Conservation (phyloP, 352 stramenopile genomes). For the Thalassiosira pacifica region DNA sequence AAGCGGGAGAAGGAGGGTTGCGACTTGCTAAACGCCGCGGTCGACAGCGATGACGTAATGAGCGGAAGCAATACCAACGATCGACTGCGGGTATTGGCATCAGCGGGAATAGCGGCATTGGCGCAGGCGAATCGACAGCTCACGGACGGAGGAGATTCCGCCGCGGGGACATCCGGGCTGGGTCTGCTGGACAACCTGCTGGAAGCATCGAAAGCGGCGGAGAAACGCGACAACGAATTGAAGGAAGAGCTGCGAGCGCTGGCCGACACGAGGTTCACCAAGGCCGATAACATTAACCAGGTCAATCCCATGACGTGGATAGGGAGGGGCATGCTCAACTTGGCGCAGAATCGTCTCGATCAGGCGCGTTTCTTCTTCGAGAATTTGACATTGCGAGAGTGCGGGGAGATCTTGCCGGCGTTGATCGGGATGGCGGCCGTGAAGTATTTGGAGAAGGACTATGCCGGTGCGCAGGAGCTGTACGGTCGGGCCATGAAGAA, state of each 20-base stretch:
- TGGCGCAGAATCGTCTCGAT: conserved; percentile 65
- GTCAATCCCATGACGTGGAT: conserved; percentile 86
- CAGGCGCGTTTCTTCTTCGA: conserved; percentile 86
- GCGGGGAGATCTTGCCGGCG: conserved; percentile 76
- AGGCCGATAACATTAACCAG: conserved; percentile 78
- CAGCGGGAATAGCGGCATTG: conserved; percentile 79
- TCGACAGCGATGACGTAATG: conserved; percentile 57
- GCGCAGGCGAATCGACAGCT: conserved; percentile 55
- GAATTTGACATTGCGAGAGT: conserved; percentile 79
- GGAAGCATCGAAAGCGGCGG: conserved; percentile 21
- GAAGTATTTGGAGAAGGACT: conserved; percentile 77
- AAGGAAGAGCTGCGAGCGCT: conserved; percentile 68
- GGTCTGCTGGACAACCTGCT: conserved; percentile 5
- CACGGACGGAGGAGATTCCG: conserved; percentile 7
- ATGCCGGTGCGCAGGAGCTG: conserved; percentile 90
- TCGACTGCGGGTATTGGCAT: conserved; percentile 66
- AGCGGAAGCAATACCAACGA: conserved; percentile 60
- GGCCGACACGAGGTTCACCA: conserved; percentile 79
- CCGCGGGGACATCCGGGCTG: neutral
- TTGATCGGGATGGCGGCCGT: conserved; percentile 84
- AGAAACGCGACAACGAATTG: conserved; percentile 27
- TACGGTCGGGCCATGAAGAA: conserved; percentile 95
- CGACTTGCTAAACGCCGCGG: conserved; percentile 70
- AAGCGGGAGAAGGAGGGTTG: conserved; percentile 66
- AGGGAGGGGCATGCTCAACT: conserved; percentile 79